These are phyloP conservation scores for Fraxinus albicans DNA, from an alignment of 305 asterid genomes.

Conservation along the genomic window DNA sequence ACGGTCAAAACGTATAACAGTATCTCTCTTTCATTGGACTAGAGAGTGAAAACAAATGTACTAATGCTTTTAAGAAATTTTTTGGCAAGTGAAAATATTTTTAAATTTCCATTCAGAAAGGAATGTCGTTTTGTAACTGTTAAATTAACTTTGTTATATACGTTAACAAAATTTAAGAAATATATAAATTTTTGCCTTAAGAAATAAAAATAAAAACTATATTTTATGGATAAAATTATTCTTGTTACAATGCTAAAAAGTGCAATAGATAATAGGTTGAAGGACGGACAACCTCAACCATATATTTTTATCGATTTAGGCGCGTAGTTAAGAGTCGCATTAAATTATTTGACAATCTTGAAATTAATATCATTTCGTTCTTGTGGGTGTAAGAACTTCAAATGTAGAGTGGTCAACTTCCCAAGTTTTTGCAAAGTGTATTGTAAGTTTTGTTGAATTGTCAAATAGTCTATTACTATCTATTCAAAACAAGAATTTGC, in stretches of 20 bases:
- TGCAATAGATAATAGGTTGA: not conserved
- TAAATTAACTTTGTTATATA: not conserved
- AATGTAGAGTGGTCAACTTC: not conserved
- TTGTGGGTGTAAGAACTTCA: not conserved
- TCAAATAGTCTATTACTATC: not conserved
- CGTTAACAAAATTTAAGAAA: not conserved
- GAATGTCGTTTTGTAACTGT: not conserved
- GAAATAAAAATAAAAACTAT: not conserved
- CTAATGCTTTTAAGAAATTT: not conserved
- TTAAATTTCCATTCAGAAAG: slow-evolving; percentile 1
- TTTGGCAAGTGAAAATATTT: not conserved
- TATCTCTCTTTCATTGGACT: slow-evolving; percentile 8
- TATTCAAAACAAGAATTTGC: no score
- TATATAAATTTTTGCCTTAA: not conserved
- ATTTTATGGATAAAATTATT: no score
- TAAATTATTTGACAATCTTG: not conserved
- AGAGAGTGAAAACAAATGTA: not conserved
- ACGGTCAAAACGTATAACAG: slow-evolving; percentile 22
- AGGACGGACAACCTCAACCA: not conserved
- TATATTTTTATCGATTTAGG: not conserved
- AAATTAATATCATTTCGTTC: not conserved
- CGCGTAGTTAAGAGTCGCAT: not conserved
- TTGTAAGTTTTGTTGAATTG: not conserved
- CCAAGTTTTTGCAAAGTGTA: not conserved
- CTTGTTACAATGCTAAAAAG: not conserved